A percentile compares a stretch with the other conserved stretches of the same genome.
Evolutionary conservation across 2,329 filamentous ascomycete species (phyloP).

Genomic region (Dothidotthia symphoricarpi): DNA sequence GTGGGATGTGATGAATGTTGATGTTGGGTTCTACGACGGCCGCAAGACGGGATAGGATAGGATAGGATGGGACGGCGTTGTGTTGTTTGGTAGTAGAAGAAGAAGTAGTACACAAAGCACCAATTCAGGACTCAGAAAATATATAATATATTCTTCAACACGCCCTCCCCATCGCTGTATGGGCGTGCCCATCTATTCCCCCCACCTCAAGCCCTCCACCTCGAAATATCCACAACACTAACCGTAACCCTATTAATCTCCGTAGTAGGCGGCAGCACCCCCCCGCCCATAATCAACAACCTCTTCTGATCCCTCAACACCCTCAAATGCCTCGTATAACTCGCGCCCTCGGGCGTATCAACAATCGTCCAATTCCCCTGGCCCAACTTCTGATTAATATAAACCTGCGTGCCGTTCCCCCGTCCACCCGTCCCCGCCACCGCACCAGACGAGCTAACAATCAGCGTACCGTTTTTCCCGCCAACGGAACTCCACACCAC

Average conservation of each 20-base stretch:
- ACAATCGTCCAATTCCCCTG: slow-evolving; percentile 49
- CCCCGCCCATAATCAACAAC: slow-evolving; percentile 46
- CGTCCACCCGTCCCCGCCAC: too few species aligned
- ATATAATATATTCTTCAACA: too few species aligned
- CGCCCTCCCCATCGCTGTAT: too few species aligned
- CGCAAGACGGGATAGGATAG: too few species aligned
- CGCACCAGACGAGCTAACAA: slow-evolving; percentile 39
- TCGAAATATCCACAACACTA: slow-evolving; percentile 32
- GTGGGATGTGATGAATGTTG: too few species aligned
- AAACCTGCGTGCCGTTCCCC: slow-evolving; percentile 45
- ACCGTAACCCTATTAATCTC: slow-evolving; percentile 35
- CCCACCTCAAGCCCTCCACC: too few species aligned
- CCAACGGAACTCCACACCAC: slow-evolving; percentile 52
- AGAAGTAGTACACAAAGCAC: too few species aligned
- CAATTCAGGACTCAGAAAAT: too few species aligned
- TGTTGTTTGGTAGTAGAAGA: too few species aligned
- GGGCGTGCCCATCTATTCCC: too few species aligned
- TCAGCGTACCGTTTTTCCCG: slow-evolving; percentile 52
- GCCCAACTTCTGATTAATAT: slow-evolving; percentile 49
- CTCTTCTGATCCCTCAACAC: slow-evolving; percentile 44
- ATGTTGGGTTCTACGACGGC: too few species aligned
- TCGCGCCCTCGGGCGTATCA: slow-evolving; percentile 40
- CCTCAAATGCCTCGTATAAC: slow-evolving; percentile 50
- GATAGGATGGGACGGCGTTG: too few species aligned
- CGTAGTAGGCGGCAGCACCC: slow-evolving; percentile 35